phyloP scores from a whole-genome alignment of 305 asterid genomes.

The Fraxinus platypoda region DNA sequence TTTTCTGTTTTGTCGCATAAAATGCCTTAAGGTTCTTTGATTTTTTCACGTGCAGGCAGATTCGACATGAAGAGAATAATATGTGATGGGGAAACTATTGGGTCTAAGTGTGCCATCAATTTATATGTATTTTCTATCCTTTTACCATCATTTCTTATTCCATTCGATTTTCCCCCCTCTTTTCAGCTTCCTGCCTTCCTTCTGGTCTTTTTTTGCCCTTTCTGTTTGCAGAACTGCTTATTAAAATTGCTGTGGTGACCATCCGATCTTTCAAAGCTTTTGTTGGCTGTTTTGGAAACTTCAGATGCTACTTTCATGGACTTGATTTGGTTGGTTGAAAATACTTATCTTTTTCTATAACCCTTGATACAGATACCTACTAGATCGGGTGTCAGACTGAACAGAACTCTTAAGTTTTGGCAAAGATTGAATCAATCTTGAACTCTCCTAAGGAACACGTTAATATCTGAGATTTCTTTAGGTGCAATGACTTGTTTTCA shows the following conservation, averaged over 20 bases:
- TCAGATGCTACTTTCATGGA: not conserved
- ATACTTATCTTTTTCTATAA: not conserved
- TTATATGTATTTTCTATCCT: not conserved
- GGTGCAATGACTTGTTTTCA: not conserved
- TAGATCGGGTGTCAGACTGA: not conserved
- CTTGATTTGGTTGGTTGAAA: not conserved
- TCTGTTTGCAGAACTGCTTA: not conserved
- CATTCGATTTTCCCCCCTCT: not conserved
- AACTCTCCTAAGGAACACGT: not conserved
- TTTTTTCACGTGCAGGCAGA: not conserved
- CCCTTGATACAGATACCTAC: not conserved
- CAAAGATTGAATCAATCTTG: not conserved
- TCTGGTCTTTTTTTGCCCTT: not conserved
- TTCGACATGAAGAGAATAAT: not conserved
- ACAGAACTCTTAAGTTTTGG: not conserved
- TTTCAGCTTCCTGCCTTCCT: not conserved
- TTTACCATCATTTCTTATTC: not conserved
- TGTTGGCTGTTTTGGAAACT: not conserved
- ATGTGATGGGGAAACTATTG: not conserved
- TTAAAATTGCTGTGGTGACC: not conserved
- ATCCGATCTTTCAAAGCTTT: not conserved
- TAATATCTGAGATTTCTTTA: not conserved
- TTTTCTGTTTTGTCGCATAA: not conserved
- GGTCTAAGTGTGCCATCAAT: not conserved
- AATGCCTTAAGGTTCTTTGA: not conserved